Evolutionary conservation across 1,284 basidiomycete species (phyloP).

Genomic region (Sporisorium reilianum): DNA sequence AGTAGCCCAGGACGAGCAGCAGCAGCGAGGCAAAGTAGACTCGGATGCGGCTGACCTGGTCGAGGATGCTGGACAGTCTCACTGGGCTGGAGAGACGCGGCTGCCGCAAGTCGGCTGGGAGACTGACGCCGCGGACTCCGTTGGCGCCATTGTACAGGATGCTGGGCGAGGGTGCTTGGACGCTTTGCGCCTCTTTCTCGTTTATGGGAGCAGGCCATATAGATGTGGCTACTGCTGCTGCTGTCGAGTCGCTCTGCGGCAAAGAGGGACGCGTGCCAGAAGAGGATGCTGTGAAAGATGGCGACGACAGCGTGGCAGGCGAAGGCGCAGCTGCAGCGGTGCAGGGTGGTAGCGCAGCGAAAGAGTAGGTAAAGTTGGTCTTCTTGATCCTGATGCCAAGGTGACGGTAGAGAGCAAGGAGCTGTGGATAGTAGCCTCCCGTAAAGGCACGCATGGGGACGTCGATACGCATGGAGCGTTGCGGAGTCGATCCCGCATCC

Average conservation of each 20-base stretch:
- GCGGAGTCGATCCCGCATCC: background rate
- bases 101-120: constrained; percentile 31
- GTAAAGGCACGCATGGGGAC: constrained; percentile 68
- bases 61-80: constrained; percentile 13
- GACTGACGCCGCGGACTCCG: constrained; percentile 46
- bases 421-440: constrained; percentile 65
- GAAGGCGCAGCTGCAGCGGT: background rate
- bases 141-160: constrained; percentile 60
- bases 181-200: background rate
- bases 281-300: background rate
- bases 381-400: constrained; percentile 46
- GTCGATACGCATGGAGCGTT: constrained; percentile 53
- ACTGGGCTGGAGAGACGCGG: constrained; percentile 1
- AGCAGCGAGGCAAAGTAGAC: constrained; percentile 32
- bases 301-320: background rate
- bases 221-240: background rate
- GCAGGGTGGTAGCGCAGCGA: constrained; percentile 26
- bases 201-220: background rate
- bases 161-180: constrained; percentile 21
- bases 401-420: constrained; percentile 55
- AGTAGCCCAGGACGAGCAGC: constrained; percentile 54
- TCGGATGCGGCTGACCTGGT: constrained; percentile 5
- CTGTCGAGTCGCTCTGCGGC: background rate
- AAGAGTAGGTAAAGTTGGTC: constrained; percentile 63
- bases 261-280: background rate